Conservation (phyloP, 2,329 filamentous ascomycete genomes). For the Verruconis gallopava region DNA sequence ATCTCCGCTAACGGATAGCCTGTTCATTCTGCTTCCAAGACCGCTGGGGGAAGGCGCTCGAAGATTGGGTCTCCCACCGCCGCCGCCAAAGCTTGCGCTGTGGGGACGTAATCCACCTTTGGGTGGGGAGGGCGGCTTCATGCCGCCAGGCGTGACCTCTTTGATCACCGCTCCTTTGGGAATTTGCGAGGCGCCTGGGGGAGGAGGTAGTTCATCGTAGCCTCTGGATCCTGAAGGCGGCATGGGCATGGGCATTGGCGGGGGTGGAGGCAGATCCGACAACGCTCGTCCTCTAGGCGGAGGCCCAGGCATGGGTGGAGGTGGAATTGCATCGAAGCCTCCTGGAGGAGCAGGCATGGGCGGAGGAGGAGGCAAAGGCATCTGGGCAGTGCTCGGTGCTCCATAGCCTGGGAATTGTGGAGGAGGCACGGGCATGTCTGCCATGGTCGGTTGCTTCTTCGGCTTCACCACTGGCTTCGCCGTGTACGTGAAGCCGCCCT, state of each 20-base stretch:
- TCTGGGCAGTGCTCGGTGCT: background rate
- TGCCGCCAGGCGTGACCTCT: constrained; percentile 11
- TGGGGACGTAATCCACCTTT: constrained; percentile 19
- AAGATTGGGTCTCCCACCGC: constrained; percentile 9
- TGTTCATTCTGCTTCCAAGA: constrained; percentile 29
- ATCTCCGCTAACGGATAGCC: constrained; percentile 34
- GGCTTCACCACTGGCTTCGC: constrained; percentile 22
- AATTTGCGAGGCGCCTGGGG: constrained; percentile 3
- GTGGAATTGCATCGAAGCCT: background rate
- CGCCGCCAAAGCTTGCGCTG: constrained; percentile 18
- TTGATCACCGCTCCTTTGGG: constrained; percentile 14
- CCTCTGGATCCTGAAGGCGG: background rate
- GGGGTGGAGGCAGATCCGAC: background rate
- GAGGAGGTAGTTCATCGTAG: constrained; percentile 3
- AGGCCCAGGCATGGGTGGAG: background rate
- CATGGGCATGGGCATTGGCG: background rate
- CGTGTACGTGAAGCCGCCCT: constrained; percentile 31
- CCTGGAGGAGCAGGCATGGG: background rate
- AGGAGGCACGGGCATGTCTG: constrained; percentile 11
- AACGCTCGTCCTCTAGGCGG: background rate
- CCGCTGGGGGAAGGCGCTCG: constrained; percentile 16
- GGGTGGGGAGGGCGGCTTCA: constrained; percentile 15
- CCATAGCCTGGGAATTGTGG: background rate
- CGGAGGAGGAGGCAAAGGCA: constrained; percentile 1
- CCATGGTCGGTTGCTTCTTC: background rate